Base-by-base conservation (phyloP, 441 rosid species). In the Oxalis stricta region DNA sequence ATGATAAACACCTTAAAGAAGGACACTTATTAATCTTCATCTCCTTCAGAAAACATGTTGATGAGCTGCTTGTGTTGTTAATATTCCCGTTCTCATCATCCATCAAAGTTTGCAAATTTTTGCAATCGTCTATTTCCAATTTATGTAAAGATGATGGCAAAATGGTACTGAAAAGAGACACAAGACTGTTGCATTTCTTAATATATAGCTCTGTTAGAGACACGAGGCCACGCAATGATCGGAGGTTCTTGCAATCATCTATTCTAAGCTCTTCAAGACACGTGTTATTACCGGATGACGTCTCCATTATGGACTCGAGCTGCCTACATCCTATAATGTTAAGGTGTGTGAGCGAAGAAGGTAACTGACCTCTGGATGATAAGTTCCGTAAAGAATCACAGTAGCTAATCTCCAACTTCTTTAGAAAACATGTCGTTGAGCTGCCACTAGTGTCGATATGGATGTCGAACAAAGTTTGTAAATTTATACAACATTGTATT, bases 21-120 rank as follows among this genome's bases (percentile, higher is more conserved):
- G 28, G 1, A 21, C 43, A 52, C 35, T 34, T 50, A 41, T 35
- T 23, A n/a, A 52, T 43, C 12, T 33, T 36, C 18, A 52, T 28
- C 12, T 18, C 33, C 43, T 43, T 52, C 5, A 52, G 36, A 28
- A 37, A 0, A 35, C 42, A 23, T 3, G 28, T 3, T 3, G 28
- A 23, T n/a, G n/a, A 23, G 28, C 28, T 7, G 3, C 28, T 24
- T 3, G 8, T 24, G 5, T 4, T 24, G 28, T 24, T 24, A 8
- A 24, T 24, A 24, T 24, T 8, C 28, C 8, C 28, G 4, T 8
- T 8, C 28, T 24, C 28, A 24, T 24, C 28, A 24, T 24, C 28
- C 8, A 24, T 8, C 8, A 24, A 24, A 8, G 5, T 24, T 8
- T 24, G 28, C 28, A 24, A 24, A 24, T 24, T 24, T 8, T 24